Evolutionary conservation across 208 protist species (phyloP), one percentile per base, ranked within the genome.

Genomic region (Zelonia costaricensis): DNA sequence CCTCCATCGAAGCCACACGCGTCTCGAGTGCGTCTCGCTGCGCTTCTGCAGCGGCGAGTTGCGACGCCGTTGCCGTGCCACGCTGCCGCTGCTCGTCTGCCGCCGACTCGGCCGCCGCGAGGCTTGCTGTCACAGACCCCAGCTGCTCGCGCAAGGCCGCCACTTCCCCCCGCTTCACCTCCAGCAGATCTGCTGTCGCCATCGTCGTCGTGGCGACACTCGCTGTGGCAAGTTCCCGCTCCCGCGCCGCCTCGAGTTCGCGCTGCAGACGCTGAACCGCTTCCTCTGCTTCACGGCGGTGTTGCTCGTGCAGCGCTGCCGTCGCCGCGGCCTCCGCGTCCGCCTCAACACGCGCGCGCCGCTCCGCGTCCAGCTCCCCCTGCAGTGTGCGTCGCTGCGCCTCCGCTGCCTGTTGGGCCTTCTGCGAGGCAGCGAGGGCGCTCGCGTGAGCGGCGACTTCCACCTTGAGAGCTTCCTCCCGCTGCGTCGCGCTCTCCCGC

Each of bases 291-390:
- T 40, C 51, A 0, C 28, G 28, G n/a, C 20, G 10, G 9, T 42
- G 49, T 4, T 22, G 49, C 20, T 55, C 49, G 20, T 28, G 52
- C 28, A 23, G 12, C 15, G 20, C 20, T 25, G 23, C 5, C 23
- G 33, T 12, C 28, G 33, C 33, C 4, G 33, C 33, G 4, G 33
- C 33, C n/a, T 35, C 31, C 10, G 36, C 52, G 10, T 3, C 36
- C 18, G 33, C 35, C 4, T 18, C 35, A 0, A 20, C 33, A 28
- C 52, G 7, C 12, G 52, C 35, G 36, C 28, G 52, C 20, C 52
- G 52, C 52, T 57, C 52, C 22, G 15, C 55, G 9, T 33, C 55
- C 28, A 48, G 27, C 55, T 61, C 55, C n/a, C 3, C 30, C 30
- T 10, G 10, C 22, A 61, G 30, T 42, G 12, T 12, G 15, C 28